Base-by-base conservation (phyloP, 1,284 basidiomycete genomes). In the Leccinum angustisporum region DNA sequence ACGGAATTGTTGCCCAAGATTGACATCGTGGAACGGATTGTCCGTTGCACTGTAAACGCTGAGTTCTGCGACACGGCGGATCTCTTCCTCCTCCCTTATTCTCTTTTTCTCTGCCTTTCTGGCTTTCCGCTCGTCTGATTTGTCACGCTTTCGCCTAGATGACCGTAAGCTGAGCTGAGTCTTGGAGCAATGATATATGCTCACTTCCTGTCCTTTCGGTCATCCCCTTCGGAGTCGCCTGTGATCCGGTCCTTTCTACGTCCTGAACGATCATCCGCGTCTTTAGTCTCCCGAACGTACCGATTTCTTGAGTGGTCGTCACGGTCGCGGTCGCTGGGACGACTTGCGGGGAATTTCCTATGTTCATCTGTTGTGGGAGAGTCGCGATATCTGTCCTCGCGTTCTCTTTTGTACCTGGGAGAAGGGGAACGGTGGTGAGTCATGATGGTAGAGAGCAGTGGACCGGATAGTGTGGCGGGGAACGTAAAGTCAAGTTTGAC, bases 11-110 rank as follows among this genome's bases (percentile, higher is more conserved):
- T 98, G 93, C 25, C 88, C 90, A 31, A 98, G 86, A 75, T 98
- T 98, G 64, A 94, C 88, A 72, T 99, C 97, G 76, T 98, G 93
- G 81, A 99, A 99, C 0, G 97, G 97, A 72, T 99, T 99, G 80
- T 95, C 92, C 7, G 88, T 89, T 46, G 94, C 93, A 68, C 94
- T 95, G 80, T 98, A 98, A 64, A 95, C 88, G 67, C 92, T 94
- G 48, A 96, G 82, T 74, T 94, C 91, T 7, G 94, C 94, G 9
- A 95, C 87, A 70, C 91, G 87, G 48, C 94, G 88, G 25, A 91
- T 87, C 71, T 94, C 92, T 68, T 95, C 92, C 62, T 95, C 91
- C 64, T 95, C 93, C 65, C 81, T 87, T 59, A 89, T 84, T 51
- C 92, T 84, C 70, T 86, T 88, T 75, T 92, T 92, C 70, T 93